Conservation (phyloP, 1,139 yeast species). For the Suhomyces atakaporum region DNA sequence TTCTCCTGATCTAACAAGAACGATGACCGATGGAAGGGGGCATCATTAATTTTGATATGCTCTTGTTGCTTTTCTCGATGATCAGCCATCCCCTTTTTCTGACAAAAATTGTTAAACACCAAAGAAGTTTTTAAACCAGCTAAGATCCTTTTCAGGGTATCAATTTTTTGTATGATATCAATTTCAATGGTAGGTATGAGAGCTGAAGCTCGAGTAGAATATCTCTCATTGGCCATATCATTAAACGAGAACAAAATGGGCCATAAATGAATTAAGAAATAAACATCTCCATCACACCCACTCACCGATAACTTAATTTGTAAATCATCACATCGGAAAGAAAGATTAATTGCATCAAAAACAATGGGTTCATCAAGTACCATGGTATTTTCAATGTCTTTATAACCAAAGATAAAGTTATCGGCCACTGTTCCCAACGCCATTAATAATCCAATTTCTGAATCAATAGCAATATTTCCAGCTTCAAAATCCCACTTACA, state of each 20-base stretch:
- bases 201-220: constrained; percentile 56
- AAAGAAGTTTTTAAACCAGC: constrained; percentile 55
- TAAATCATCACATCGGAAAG: constrained; percentile 46
- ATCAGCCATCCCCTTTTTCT: constrained; percentile 49
- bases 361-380: constrained; percentile 56
- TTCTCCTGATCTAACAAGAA: constrained; percentile 58
- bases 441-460: constrained; percentile 50
- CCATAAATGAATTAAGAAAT: constrained; percentile 29
- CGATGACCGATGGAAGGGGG: constrained; percentile 78
- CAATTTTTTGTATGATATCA: constrained; percentile 25
- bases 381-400: constrained; percentile 75
- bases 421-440: constrained; percentile 45
- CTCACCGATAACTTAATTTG: constrained; percentile 25
- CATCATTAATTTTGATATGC: constrained; percentile 72
- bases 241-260: constrained; percentile 52
- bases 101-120: constrained; percentile 59
- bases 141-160: constrained; percentile 22
- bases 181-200: constrained; percentile 49
- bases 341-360: constrained; percentile 68
- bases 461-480: constrained; percentile 58
- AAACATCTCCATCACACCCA: constrained; percentile 17
- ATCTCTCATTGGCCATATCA: constrained; percentile 71
- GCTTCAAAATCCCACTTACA: constrained; percentile 87
- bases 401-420: constrained; percentile 62
- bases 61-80: constrained; percentile 58